Conservation (phyloP, 2,329 filamentous ascomycete genomes). For the Apiospora phragmitis region DNA sequence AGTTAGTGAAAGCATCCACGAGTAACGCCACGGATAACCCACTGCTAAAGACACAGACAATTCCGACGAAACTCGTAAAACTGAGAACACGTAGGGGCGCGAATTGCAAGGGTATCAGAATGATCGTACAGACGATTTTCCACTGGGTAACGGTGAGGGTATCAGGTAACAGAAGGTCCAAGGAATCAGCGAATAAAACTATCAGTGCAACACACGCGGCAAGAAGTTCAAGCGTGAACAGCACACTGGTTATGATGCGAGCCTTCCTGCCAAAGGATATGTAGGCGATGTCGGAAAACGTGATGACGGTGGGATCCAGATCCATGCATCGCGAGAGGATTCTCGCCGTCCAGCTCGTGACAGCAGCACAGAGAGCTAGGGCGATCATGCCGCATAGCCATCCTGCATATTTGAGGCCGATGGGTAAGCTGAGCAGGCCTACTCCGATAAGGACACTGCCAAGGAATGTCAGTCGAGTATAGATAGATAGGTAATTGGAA, state of each 20-base stretch:
- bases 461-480: slow-evolving; percentile 12
- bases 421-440: slow-evolving; percentile 82
- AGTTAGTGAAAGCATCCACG: background rate
- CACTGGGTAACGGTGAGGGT: slow-evolving; percentile 67
- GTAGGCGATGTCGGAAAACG: slow-evolving; percentile 91
- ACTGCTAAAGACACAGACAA: slow-evolving; percentile 86
- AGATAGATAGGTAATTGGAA: background rate
- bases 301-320: slow-evolving; percentile 80
- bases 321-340: slow-evolving; percentile 87
- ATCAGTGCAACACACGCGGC: slow-evolving; percentile 87
- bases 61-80: slow-evolving; percentile 90
- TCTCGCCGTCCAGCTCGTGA: slow-evolving; percentile 84
- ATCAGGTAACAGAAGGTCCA: slow-evolving; percentile 75
- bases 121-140: slow-evolving; percentile 80
- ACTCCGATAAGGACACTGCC: slow-evolving; percentile 78
- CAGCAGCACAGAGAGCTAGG: slow-evolving; percentile 69
- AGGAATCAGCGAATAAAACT: slow-evolving; percentile 90
- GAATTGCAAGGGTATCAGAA: slow-evolving; percentile 82
- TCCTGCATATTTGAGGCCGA: slow-evolving; percentile 84
- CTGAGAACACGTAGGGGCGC: slow-evolving; percentile 81
- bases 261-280: slow-evolving; percentile 85
- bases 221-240: slow-evolving; percentile 86
- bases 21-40: slow-evolving; percentile 41
- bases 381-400: slow-evolving; percentile 83
- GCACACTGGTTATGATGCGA: slow-evolving; percentile 76